Evolutionary conservation across 2,329 filamentous ascomycete genomes (phyloP), one percentile per base, ranked within the genome.

Genomic region (Sordariomycetes sp.): DNA sequence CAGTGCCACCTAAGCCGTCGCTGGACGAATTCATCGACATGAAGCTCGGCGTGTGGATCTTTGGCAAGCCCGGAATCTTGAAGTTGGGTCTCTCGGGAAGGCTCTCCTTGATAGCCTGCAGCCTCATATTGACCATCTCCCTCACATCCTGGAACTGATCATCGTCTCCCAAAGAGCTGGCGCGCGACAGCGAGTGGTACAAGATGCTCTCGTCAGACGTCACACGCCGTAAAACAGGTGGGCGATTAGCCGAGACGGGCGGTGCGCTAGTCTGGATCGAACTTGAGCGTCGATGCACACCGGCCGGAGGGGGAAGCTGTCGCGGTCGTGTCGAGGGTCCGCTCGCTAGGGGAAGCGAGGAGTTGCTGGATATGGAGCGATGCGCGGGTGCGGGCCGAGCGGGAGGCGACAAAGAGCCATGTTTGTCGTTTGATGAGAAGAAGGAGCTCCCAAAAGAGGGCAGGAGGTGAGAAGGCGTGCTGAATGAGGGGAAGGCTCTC

Each of bases 41-140:
- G 4, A 55, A 45, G 5, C 49, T 47, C 4, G 45, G 43, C 2
- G 46, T 43, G 20, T 67, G 58, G 25, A 76, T 61, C 40, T 66
- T 72, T 33, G 78, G 71, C 24, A 83, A 57, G 40, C 70, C 70
- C 2, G 75, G 75, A 50, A 86, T 68, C 49, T 79, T 85, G 57
- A 88, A 82, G 35, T 79, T 85, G 3, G 87, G 84, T 26, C 71
- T 63, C 46, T 94, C 87, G 50, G 86, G 79, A 41, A 85, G 75
- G 50, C 82, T 93, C 53, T 95, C 88, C 50, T 79, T 83, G 53
- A 96, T 84, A 5, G 90, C 90, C 60, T 94, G 94, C 50, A 92
- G 70, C 27, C 90, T 74, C 45, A 83, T 86, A 48, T 95, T 96
- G 44, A 90, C 82, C 63, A 92, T 85, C 40, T 86, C 82, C 28